Percentiles rank a stretch among this genome's conserved stretches.
phyloP scores from a whole-genome alignment of 768 basidiomycete species.

The Hemileccinum impolitum region DNA sequence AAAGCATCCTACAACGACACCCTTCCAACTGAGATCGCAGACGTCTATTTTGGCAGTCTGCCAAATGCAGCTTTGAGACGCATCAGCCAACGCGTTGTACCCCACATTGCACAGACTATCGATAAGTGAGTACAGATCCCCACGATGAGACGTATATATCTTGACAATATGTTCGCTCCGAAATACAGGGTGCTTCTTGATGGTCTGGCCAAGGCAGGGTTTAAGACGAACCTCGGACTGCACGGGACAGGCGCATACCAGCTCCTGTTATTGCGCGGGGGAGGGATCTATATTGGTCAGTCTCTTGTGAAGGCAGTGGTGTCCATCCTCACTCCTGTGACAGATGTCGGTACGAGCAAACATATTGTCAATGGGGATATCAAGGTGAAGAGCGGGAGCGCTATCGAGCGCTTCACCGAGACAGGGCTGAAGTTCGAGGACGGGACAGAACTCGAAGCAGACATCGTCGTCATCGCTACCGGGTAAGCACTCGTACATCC shows the following conservation, averaged over 20 bases:
- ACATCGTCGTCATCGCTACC: constrained; percentile 32
- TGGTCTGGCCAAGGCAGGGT: constrained; percentile 36
- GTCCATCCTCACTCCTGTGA: background rate
- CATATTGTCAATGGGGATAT: constrained; percentile 48
- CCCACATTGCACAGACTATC: constrained; percentile 17
- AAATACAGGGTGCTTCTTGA: constrained; percentile 33
- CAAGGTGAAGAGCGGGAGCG: constrained; percentile 46
- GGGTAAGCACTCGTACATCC: constrained; percentile 15
- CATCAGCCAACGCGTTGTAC: constrained; percentile 18
- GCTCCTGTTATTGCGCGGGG: constrained; percentile 25
- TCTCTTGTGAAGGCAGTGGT: background rate
- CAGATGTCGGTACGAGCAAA: constrained; percentile 39
- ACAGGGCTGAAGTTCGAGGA: constrained; percentile 29
- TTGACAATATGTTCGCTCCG: background rate
- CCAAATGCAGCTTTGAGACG: constrained; percentile 13
- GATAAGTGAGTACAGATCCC: constrained; percentile 20
- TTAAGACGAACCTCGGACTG: constrained; percentile 35
- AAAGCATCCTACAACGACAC: constrained; percentile 18
- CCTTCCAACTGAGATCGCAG: constrained; percentile 22
- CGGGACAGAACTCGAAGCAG: constrained; percentile 31
- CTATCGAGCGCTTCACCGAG: constrained; percentile 30
- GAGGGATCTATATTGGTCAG: constrained; percentile 42
- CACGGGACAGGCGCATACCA: constrained; percentile 32
- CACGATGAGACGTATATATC: background rate
- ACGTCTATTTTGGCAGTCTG: constrained; percentile 16